Base-by-base conservation (phyloP, 1,284 basidiomycete species). In the Porphyrellus sp. region DNA sequence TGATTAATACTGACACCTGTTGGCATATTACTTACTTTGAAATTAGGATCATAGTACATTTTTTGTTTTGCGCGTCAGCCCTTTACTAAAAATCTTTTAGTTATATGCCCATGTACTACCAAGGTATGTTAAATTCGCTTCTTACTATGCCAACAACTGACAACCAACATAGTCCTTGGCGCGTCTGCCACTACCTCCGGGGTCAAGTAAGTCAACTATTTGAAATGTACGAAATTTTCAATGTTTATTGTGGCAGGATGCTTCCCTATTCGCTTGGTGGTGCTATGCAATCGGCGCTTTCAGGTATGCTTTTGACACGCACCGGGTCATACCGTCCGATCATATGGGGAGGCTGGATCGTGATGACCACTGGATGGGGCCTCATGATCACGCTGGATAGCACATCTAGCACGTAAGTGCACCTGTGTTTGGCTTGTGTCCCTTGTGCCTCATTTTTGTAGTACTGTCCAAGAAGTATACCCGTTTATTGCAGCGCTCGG, bases 101-200 rank as follows among this genome's bases (percentile, higher is more conserved):
- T 33, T 69, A 70, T 28, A 24, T 67, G 33, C 67, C 68, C 6
- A 49, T 68, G 56, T 67, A 65, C 46, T 70, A 57, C 21, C 65
- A 69, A 57, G 68, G 66, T 21, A 49, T 28, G 59, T 33, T 46
- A 51, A 23, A 40, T 34, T 20, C 21, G 4, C 31, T 42, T 23
- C 52, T 20, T 46, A 53, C 40, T n/a, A 24, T 59, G 2, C 42
- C 63, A 5, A 47, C n/a, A 12, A 24, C 59, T 73, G 65, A 59
- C 53, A n/a, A 18, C 7, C 6, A 7, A 3, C 8, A 30, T n/a
- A 68, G 69, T 70, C 23, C 69, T 77, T n/a, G 79, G 80, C 6
- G 65, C 74, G 4, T 70, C 69, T 7, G 72, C 79, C 13, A 72
- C 74, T 6, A 58, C 63, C 49, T 70, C 76, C 3, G 79, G 79